Conservation (phyloP, 805 yeast genomes). For the Kuraishia borneana region DNA sequence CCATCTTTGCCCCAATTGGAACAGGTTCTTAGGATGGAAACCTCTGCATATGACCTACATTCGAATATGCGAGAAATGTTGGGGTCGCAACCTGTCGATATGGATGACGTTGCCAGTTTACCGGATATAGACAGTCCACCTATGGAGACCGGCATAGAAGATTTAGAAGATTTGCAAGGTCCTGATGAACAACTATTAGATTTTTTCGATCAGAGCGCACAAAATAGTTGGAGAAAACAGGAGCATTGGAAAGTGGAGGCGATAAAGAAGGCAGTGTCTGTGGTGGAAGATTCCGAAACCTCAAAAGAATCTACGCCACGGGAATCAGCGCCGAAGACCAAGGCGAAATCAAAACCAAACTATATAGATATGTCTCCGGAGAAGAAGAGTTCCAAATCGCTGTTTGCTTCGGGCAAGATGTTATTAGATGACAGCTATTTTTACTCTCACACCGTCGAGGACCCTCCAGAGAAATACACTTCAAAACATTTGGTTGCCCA, state of each 20-base stretch:
- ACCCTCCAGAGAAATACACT: neutral
- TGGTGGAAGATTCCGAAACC: neutral
- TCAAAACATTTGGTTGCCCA: neutral
- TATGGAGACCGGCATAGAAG: neutral
- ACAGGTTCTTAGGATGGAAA: constrained; percentile 43
- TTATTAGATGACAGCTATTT: neutral
- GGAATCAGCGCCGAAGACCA: neutral
- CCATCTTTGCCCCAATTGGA: constrained; percentile 54
- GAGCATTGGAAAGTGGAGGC: constrained; percentile 78
- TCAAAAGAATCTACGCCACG: neutral
- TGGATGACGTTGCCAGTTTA: constrained; percentile 5
- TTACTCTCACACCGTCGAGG: neutral
- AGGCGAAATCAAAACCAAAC: constrained; percentile 2
- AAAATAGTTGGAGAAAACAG: constrained; percentile 72
- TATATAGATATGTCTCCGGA: constrained; percentile 20
- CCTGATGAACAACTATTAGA: constrained; percentile 20
- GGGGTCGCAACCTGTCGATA: no score
- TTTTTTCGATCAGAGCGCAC: constrained; percentile 63
- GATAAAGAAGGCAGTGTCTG: constrained; percentile 27
- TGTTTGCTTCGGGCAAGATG: neutral
- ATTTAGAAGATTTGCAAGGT: neutral
- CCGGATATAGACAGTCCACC: neutral
- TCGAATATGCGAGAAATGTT: no score
- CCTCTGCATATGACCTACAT: no score
- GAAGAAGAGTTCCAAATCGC: constrained; percentile 9